Conservation (phyloP, 306 rosid genomes). For the Gastrolobium bilobum region DNA sequence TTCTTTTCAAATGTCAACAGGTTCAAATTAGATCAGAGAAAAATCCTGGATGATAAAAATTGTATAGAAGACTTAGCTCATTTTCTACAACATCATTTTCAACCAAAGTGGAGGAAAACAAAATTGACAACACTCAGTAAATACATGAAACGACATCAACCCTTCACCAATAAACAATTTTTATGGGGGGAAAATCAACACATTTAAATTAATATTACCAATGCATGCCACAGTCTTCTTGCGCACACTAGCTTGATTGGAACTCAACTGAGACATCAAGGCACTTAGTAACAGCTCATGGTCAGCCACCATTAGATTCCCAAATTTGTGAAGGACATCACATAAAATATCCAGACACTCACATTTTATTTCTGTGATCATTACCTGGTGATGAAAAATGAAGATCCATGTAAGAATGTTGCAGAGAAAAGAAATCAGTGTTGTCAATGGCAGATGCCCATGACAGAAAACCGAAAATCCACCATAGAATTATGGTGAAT, state of each 20-base stretch:
- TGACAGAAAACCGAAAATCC: too few species aligned
- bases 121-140: constrained; percentile 13
- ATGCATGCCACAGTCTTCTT: constrained; percentile 92
- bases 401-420: constrained; percentile 32
- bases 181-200: neutral
- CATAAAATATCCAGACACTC: constrained; percentile 92
- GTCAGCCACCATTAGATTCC: constrained; percentile 79
- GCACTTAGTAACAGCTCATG: constrained; percentile 81
- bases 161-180: constrained; percentile 1
- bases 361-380: constrained; percentile 86
- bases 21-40: constrained; percentile 2
- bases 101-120: constrained; percentile 14
- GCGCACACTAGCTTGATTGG: constrained; percentile 91
- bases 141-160: constrained; percentile 17
- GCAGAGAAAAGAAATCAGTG: constrained; percentile 12
- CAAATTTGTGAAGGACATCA: constrained; percentile 92
- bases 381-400: constrained; percentile 61
- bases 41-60: constrained; percentile 5
- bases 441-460: too few species aligned
- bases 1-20: constrained; percentile 24
- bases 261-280: constrained; percentile 83
- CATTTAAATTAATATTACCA: constrained; percentile 59
- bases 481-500: too few species aligned
- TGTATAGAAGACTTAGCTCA: neutral
- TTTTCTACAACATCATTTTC: constrained; percentile 9